Conservation (phyloP, 345 rosid genomes). For the Citrus maxima region DNA sequence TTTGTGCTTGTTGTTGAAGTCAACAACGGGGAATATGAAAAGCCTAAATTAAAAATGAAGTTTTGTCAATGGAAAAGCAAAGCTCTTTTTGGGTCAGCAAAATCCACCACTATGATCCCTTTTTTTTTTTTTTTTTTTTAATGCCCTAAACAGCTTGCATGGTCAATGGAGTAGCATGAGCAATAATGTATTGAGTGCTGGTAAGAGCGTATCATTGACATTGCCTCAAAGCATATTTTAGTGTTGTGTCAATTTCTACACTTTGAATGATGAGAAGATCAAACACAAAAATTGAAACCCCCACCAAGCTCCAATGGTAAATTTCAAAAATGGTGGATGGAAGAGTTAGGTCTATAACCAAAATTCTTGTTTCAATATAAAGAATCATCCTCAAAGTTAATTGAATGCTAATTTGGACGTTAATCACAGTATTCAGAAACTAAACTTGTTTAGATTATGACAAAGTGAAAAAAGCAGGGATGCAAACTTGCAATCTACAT, state of each 20-base stretch:
- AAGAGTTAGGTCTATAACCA: not conserved
- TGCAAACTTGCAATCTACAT: not conserved
- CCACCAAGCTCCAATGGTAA: no score
- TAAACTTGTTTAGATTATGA: not conserved
- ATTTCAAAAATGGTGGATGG: not conserved
- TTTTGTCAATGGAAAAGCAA: not conserved
- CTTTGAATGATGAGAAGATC: not conserved
- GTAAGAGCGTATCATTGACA: not conserved
- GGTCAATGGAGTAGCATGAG: not conserved
- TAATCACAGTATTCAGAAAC: not conserved
- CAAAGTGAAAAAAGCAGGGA: not conserved
- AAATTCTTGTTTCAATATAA: not conserved
- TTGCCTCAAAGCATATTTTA: not conserved
- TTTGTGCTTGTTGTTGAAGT: not conserved
- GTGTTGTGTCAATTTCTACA: not conserved
- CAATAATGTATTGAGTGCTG: not conserved
- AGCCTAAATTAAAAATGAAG: not conserved
- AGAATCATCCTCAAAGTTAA: not conserved
- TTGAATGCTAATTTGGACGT: not conserved
- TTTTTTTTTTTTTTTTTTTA: no score
- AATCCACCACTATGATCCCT: not conserved
- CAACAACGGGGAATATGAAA: not conserved
- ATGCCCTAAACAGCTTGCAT: not conserved
- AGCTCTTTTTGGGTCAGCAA: not conserved
- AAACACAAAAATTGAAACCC: not conserved